These are phyloP conservation scores for Botrytis galanthina DNA, from an alignment of 2,329 filamentous ascomycete species.

Conservation along the genomic window DNA sequence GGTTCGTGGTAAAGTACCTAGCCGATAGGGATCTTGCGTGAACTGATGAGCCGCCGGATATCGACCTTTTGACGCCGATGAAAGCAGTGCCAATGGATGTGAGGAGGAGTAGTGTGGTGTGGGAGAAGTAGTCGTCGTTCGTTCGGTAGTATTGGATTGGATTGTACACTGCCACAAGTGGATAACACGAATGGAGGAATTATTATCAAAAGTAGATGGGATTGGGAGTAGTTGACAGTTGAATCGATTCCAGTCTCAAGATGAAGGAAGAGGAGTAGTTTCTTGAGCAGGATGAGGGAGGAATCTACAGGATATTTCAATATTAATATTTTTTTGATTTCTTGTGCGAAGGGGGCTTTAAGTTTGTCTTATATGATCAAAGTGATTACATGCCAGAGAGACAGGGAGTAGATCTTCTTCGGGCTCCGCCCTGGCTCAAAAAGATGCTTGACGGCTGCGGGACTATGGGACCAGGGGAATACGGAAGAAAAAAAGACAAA, in stretches of 20 bases:
- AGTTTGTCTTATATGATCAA: slow-evolving; percentile 36
- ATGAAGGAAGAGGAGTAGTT: slow-evolving; percentile 14
- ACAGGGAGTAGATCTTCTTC: slow-evolving; percentile 32
- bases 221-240: neutral
- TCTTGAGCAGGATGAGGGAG: slow-evolving; percentile 17
- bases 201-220: neutral
- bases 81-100: slow-evolving; percentile 4
- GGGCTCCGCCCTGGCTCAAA: slow-evolving; percentile 26
- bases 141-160: neutral
- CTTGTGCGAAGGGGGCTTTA: slow-evolving; percentile 31
- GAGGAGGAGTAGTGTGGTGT: slow-evolving; percentile 9
- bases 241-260: slow-evolving; percentile 11
- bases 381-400: slow-evolving; percentile 33
- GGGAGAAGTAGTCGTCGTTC: slow-evolving; percentile 3
- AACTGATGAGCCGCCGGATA: slow-evolving; percentile 29
- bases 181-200: slow-evolving; percentile 2
- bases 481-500: slow-evolving; percentile 34
- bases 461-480: slow-evolving; percentile 34
- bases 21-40: slow-evolving; percentile 32
- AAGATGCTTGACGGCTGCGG: slow-evolving; percentile 27
- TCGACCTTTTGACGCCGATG: slow-evolving; percentile 19
- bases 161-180: slow-evolving; percentile 1
- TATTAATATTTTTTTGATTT: slow-evolving; percentile 24
- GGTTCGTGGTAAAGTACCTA: slow-evolving; percentile 24
- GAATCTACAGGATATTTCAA: slow-evolving; percentile 23